Percentiles rank a stretch among this genome's conserved stretches.
These are phyloP conservation scores for Batrachochytrium dendrobatidis DNA, from an alignment of 371 early-diverging fungal species.

Conservation along the genomic window DNA sequence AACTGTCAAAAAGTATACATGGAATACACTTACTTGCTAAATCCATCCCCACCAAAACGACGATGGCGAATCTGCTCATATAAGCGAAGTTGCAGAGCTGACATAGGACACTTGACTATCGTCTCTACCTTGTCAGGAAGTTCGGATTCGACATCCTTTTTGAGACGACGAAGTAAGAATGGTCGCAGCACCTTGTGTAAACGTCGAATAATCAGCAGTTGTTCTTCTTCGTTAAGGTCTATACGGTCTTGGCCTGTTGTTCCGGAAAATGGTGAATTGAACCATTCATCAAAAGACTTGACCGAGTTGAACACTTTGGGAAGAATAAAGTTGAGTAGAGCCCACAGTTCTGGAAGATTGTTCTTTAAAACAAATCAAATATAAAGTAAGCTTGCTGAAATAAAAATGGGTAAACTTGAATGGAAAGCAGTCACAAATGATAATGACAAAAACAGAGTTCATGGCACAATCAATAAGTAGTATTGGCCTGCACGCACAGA, in stretches of 20 bases:
- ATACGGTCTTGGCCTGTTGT: slow-evolving; percentile 81
- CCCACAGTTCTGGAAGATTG: slow-evolving; percentile 98
- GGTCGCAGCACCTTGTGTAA: slow-evolving; percentile 97
- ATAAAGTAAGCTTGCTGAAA: neutral
- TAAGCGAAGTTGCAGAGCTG: slow-evolving; percentile 61
- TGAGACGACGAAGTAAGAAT: slow-evolving; percentile 94
- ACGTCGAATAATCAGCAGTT: slow-evolving; percentile 91
- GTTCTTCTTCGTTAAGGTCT: slow-evolving; percentile 95
- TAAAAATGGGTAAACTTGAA: too few species aligned
- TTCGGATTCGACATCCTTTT: slow-evolving; percentile 98
- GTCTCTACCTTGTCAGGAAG: slow-evolving; percentile 98
- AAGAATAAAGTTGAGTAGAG: slow-evolving; percentile 94
- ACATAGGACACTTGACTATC: slow-evolving; percentile 89
- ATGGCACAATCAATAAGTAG: too few species aligned
- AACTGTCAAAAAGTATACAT: neutral
- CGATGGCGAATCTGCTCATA: slow-evolving; percentile 39
- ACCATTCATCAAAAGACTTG: slow-evolving; percentile 97
- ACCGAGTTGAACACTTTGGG: slow-evolving; percentile 95
- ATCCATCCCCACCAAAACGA: slow-evolving; percentile 19
- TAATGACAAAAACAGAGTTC: too few species aligned
- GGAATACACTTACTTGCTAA: slow-evolving; percentile 6
- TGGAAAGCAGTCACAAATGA: too few species aligned
- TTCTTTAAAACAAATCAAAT: slow-evolving; percentile 51
- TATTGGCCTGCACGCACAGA: too few species aligned
- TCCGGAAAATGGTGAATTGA: slow-evolving; percentile 86